These are phyloP conservation scores for Zygotorulaspora danielsina DNA, from an alignment of 805 yeast genomes.

Conservation along the genomic window DNA sequence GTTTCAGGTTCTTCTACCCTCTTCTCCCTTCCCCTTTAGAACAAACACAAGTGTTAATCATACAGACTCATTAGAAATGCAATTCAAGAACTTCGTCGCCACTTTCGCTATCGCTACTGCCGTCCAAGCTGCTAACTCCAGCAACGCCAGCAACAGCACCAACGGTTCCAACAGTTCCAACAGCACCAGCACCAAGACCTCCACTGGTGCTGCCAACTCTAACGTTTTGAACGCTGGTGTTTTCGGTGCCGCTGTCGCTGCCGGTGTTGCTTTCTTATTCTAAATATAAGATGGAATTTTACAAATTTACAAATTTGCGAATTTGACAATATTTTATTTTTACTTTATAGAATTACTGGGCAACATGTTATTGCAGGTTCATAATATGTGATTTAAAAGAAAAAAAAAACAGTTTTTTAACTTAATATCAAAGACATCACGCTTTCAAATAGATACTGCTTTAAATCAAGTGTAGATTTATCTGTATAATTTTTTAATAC, in stretches of 20 bases:
- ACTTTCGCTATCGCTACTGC: constrained; percentile 68
- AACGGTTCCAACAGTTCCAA: constrained; percentile 40
- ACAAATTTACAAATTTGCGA: too few species aligned
- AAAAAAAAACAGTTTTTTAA: constrained; percentile 4
- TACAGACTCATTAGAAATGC: constrained; percentile 47
- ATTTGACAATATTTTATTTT: not conserved
- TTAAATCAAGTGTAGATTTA: too few species aligned
- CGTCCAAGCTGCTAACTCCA: constrained; percentile 58
- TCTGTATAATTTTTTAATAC: not conserved
- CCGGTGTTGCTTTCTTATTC: constrained; percentile 60
- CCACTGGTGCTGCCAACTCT: constrained; percentile 49
- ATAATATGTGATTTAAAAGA: not conserved
- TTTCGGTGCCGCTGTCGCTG: constrained; percentile 80
- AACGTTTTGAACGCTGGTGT: constrained; percentile 66
- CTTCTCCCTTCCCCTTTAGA: not conserved
- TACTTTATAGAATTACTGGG: constrained; percentile 1
- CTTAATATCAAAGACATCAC: too few species aligned
- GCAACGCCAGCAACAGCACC: constrained; percentile 46
- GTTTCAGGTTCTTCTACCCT: not conserved
- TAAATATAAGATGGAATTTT: too few species aligned
- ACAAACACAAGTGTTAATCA: not conserved
- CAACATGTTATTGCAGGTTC: constrained; percentile 1
- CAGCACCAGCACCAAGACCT: constrained; percentile 39
- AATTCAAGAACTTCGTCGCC: constrained; percentile 64
- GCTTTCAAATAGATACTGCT: too few species aligned